Evolutionary conservation across 768 basidiomycete genomes (phyloP).

Genomic region (Pleurotus platypus): DNA sequence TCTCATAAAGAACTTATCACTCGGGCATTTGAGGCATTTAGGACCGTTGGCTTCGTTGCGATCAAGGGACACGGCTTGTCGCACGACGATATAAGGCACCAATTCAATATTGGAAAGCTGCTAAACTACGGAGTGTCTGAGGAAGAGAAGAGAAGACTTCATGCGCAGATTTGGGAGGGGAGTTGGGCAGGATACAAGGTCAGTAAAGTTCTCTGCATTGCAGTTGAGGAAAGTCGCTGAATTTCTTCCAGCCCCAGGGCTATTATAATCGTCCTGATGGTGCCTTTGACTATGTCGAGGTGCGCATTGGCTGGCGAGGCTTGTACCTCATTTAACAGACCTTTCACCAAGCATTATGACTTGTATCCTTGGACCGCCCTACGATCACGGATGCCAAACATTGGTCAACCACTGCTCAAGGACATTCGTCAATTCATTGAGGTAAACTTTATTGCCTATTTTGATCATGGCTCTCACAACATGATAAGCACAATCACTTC

Average conservation of each 20-base stretch:
- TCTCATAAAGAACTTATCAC: slow-evolving; percentile 7
- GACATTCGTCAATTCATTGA: slow-evolving; percentile 14
- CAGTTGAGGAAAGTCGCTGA: too few species aligned
- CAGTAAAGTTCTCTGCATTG: not conserved
- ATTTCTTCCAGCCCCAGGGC: slow-evolving; percentile 10
- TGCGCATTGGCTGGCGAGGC: not conserved
- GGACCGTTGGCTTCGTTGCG: slow-evolving; percentile 12
- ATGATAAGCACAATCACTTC: slow-evolving; percentile 13
- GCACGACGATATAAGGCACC: slow-evolving; percentile 12
- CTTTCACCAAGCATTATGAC: slow-evolving; percentile 11
- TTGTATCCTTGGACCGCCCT: slow-evolving; percentile 9
- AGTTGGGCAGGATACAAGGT: slow-evolving; percentile 16
- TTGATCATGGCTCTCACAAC: too few species aligned
- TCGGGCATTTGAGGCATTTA: slow-evolving; percentile 10
- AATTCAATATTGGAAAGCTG: slow-evolving; percentile 13
- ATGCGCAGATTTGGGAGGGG: slow-evolving; percentile 13
- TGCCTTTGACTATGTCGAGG: slow-evolving; percentile 11
- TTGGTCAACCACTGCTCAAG: slow-evolving; percentile 7
- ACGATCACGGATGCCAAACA: slow-evolving; percentile 8
- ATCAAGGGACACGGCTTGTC: slow-evolving; percentile 14
- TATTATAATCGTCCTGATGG: slow-evolving; percentile 14
- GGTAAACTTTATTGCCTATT: not conserved
- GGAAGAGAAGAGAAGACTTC: slow-evolving; percentile 11
- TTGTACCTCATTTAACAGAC: not conserved
- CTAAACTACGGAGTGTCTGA: slow-evolving; percentile 11